phyloP scores from a whole-genome alignment of 2,329 filamentous ascomycete species.

The Fusarium duplospermum region DNA sequence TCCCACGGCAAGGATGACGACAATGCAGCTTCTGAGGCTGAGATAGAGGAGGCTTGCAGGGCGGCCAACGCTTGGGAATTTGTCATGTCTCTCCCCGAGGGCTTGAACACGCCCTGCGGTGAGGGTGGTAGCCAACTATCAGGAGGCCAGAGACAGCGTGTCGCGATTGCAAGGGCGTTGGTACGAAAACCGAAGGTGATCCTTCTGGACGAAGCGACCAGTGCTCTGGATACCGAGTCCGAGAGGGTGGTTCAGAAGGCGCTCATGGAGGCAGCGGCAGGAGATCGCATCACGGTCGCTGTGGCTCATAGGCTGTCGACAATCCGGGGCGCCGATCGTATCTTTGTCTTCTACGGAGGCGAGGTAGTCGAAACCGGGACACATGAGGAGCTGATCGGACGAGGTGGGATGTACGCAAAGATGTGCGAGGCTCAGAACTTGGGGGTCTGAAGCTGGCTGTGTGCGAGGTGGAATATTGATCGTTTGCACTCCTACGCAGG shows the following conservation, averaged over 20 bases:
- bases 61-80: constrained; percentile 2
- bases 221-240: constrained; percentile 14
- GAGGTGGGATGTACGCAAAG: background rate
- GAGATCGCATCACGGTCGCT: constrained; percentile 12
- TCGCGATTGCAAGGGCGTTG: constrained; percentile 1
- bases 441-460: background rate
- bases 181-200: constrained; percentile 11
- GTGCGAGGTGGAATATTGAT: background rate
- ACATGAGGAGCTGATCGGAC: constrained; percentile 3
- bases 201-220: constrained; percentile 8
- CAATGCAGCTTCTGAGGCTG: background rate
- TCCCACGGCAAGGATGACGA: background rate
- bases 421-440: constrained; percentile 10
- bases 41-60: background rate
- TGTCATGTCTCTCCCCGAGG: background rate
- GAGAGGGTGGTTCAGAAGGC: constrained; percentile 9
- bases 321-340: constrained; percentile 4
- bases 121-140: background rate
- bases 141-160: constrained; percentile 1
- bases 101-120: background rate
- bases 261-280: background rate
- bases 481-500: background rate
- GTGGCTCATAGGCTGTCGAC: constrained; percentile 22
- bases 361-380: constrained; percentile 11
- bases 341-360: constrained; percentile 6